Evolutionary conservation across 129 eudicot species (phyloP).

Genomic region (Erigeron canadensis): DNA sequence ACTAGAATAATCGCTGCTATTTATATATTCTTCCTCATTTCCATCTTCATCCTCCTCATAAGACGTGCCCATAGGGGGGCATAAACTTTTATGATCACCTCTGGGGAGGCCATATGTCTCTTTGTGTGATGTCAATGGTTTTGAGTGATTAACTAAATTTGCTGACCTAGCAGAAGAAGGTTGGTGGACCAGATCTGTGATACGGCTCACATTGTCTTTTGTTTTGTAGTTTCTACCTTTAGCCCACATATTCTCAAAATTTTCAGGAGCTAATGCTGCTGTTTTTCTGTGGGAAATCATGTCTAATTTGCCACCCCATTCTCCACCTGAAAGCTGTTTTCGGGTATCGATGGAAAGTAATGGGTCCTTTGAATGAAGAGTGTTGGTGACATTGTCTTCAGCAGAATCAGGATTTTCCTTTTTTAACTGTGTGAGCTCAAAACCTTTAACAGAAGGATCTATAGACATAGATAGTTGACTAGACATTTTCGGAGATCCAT

Average conservation of each 20-base stretch:
- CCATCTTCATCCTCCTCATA: constrained; percentile 58
- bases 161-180: constrained; percentile 11
- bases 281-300: constrained; percentile 68
- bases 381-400: constrained; percentile 34
- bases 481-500: constrained; percentile 45
- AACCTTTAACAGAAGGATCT: constrained; percentile 87
- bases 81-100: constrained; percentile 31
- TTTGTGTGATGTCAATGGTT: constrained; percentile 36
- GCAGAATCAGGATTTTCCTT: constrained; percentile 47
- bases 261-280: constrained; percentile 87
- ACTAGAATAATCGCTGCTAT: constrained; percentile 50
- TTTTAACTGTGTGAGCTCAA: constrained; percentile 79
- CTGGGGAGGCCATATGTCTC: constrained; percentile 37
- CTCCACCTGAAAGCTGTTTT: constrained; percentile 14
- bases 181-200: background rate
- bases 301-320: constrained; percentile 79
- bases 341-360: constrained; percentile 39
- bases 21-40: constrained; percentile 49
- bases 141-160: constrained; percentile 36
- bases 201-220: background rate
- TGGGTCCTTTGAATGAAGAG: constrained; percentile 42
- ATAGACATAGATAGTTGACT: constrained; percentile 50
- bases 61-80: constrained; percentile 27
- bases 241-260: constrained; percentile 93
- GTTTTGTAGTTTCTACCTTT: constrained; percentile 46